These are phyloP conservation scores for Yamadazyma trypodendri DNA, from an alignment of 1,139 yeast genomes.

Conservation along the genomic window DNA sequence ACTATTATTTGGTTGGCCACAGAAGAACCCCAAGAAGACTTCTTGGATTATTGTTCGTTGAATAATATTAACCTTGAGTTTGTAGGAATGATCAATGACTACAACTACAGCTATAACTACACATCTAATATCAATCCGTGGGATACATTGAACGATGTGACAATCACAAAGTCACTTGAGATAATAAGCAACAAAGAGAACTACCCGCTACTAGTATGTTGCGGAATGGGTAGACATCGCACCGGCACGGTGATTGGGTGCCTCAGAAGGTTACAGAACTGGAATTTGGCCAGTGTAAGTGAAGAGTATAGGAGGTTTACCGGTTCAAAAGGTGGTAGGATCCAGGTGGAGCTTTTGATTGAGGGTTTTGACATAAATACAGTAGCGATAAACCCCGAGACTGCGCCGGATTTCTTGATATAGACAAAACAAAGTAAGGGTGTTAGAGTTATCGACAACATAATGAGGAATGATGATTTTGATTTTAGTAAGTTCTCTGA, in stretches of 20 bases:
- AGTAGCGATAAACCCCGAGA: conserved; percentile 44
- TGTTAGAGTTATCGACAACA: no score
- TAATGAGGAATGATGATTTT: no score
- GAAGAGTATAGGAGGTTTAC: conserved; percentile 94
- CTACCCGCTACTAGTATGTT: conserved; percentile 85
- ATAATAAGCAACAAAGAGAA: conserved; percentile 68
- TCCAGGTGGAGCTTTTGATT: conserved; percentile 83
- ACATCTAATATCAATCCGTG: conserved; percentile 62
- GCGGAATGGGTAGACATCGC: conserved; percentile 97
- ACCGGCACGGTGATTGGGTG: conserved; percentile 97
- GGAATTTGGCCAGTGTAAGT: conserved; percentile 92
- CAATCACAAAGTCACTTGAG: conserved; percentile 76
- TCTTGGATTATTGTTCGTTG: conserved; percentile 75
- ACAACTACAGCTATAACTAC: conserved; percentile 32
- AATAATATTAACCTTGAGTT: conserved; percentile 64
- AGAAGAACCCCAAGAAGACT: conserved; percentile 91
- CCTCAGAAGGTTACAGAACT: conserved; percentile 82
- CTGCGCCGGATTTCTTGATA: conserved; percentile 16
- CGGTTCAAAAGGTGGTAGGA: conserved; percentile 89
- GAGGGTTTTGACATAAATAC: conserved; percentile 72
- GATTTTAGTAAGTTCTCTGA: no score
- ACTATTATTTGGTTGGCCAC: conserved; percentile 92
- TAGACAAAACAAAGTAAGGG: no score
- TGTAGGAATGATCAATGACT: conserved; percentile 64
- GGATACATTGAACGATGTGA: conserved; percentile 90